Base-by-base conservation (phyloP, 495 filamentous ascomycete species). In the Neurospora sublineolata region DNA sequence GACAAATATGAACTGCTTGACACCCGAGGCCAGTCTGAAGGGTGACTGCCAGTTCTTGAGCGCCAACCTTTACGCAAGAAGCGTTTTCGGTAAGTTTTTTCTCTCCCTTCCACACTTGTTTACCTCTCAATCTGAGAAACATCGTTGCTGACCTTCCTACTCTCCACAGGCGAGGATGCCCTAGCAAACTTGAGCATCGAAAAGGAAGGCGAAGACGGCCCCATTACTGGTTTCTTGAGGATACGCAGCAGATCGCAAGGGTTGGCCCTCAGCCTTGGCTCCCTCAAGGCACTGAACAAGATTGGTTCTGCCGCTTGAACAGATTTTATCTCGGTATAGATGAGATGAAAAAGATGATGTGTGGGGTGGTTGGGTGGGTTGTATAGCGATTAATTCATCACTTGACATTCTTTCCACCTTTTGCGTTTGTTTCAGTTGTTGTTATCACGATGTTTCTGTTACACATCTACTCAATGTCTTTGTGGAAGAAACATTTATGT, bases 1-100 rank as follows among this genome's bases (percentile, higher is more conserved):
- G 79, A 99, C 96, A 67, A 98, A 98, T 79, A 99, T 99, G 96
- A 94, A 90, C 76, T 98, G 96, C 82, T 83, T 99, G 79, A 98
- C 96, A 9, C 96, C 96, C 12, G 96, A 97, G 79, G 94, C 94
- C 33, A 94, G 92, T 40, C 87, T 99, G 80, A 93, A 97, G 85
- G 96, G 96, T 44, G 96, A 99, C 74, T 99, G 96, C 81, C 93
- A 97, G 76, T 99, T 99, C 85, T 82, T 99, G 78, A 97, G 93
- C 79, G 96, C 96, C 30, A 99, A 99, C 76, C 83, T 99, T 68
- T 99, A 99, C 79, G 96, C 96, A 67, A 91, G 92, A 76, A 98
- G 94, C 78, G 94, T 99, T 71, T 99, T 99, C 83, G 96, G 96
- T 99, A 92, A 81, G 93, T 87, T 39, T n/a, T n/a, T 69, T 64